These are phyloP conservation scores for Aspergillus unguis DNA, from an alignment of 2,329 filamentous ascomycete species.

Conservation along the genomic window DNA sequence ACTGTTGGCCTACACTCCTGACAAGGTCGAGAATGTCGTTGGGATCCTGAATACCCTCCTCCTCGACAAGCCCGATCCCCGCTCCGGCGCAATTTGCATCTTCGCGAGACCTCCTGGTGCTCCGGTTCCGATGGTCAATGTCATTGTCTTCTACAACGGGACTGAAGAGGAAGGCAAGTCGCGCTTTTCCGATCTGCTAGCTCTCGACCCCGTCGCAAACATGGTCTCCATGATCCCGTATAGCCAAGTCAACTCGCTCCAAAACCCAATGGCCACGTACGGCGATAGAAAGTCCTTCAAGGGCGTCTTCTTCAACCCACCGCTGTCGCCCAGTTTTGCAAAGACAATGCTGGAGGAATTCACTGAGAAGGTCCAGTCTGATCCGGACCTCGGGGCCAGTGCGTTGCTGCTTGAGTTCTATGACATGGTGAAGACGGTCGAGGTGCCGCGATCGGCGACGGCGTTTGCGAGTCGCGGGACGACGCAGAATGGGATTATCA, in stretches of 20 bases:
- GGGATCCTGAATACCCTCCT: constrained; percentile 2
- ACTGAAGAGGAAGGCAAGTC: constrained; percentile 31
- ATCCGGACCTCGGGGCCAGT: constrained; percentile 29
- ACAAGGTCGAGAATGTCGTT: constrained; percentile 18
- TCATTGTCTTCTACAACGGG: constrained; percentile 18
- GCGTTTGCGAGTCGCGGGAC: constrained; percentile 47
- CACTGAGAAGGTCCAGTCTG: constrained; percentile 24
- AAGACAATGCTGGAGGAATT: constrained; percentile 32
- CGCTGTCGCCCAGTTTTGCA: constrained; percentile 36
- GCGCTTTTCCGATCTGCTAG: constrained; percentile 38
- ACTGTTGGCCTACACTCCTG: constrained; percentile 24
- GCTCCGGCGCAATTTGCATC: constrained; percentile 10
- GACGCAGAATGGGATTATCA: constrained; percentile 45
- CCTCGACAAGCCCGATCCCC: constrained; percentile 6
- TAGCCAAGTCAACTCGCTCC: constrained; percentile 37
- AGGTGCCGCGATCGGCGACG: constrained; percentile 37
- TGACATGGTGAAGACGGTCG: constrained; percentile 39
- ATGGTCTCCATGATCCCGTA: constrained; percentile 43
- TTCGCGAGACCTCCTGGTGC: constrained; percentile 4
- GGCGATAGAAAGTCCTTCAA: constrained; percentile 44
- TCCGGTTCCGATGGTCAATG: constrained; percentile 11
- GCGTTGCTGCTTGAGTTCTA: constrained; percentile 44
- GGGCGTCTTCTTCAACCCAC: constrained; percentile 45
- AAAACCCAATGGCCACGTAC: constrained; percentile 38
- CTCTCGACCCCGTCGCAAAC: constrained; percentile 37